Percentiles rank a stretch among this genome's conserved stretches.
Conservation (phyloP, 768 basidiomycete species). For the Amanita phalloides region DNA sequence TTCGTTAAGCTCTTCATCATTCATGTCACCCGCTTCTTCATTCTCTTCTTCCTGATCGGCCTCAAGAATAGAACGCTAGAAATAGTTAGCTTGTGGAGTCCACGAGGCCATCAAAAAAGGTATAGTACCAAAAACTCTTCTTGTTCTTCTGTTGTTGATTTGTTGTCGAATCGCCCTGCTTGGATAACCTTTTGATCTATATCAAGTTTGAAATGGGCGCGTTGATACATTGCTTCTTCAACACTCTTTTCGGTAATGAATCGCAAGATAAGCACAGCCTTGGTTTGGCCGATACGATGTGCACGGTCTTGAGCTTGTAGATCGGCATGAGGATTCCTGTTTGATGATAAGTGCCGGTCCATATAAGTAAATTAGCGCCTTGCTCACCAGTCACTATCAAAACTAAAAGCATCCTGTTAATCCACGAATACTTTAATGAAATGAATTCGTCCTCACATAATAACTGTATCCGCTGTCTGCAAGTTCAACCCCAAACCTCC, state of each 20-base stretch:
- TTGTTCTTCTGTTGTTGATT: constrained; percentile 95
- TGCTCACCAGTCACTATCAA: constrained; percentile 64
- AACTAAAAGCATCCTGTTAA: constrained; percentile 28
- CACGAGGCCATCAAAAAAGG: constrained; percentile 3
- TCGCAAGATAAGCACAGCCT: constrained; percentile 90
- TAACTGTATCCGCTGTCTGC: constrained; percentile 93
- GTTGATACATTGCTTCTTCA: constrained; percentile 95
- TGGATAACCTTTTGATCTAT: constrained; percentile 99
- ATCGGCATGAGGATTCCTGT: constrained; percentile 97
- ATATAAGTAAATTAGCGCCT: neutral
- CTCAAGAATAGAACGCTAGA: constrained; percentile 80
- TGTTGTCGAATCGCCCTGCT: constrained; percentile 98
- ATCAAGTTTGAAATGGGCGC: constrained; percentile 92
- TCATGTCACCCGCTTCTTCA: constrained; percentile 87
- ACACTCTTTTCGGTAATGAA: constrained; percentile 98
- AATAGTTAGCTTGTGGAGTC: constrained; percentile 6
- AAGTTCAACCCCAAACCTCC: constrained; percentile 92
- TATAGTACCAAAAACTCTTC: constrained; percentile 83
- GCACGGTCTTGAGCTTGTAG: constrained; percentile 98
- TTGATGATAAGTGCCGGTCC: neutral
- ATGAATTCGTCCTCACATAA: constrained; percentile 53
- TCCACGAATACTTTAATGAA: neutral
- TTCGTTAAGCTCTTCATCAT: constrained; percentile 90
- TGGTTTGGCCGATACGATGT: constrained; percentile 99
- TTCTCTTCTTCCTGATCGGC: constrained; percentile 86